Evolutionary conservation across 768 basidiomycete species (phyloP).

Genomic region (Tubosaeta brunneosetosa): DNA sequence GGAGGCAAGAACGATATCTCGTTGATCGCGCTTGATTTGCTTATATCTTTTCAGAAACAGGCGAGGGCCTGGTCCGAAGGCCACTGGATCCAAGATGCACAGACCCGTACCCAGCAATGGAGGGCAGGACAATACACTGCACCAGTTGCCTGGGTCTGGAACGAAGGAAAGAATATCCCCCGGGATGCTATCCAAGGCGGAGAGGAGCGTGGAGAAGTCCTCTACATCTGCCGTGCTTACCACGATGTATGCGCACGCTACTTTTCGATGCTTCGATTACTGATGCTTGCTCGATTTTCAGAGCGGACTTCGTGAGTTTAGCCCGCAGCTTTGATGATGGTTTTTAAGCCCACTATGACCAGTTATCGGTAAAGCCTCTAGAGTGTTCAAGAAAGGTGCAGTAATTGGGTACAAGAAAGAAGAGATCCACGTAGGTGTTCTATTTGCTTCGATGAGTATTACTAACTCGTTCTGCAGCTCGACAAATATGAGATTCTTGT

Average conservation of each 20-base stretch:
- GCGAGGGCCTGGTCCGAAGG: conserved; percentile 45
- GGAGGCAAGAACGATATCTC: conserved; percentile 39
- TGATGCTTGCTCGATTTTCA: conserved; percentile 22
- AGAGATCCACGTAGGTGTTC: conserved; percentile 50
- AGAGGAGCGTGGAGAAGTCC: conserved; percentile 43
- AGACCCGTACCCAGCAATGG: conserved; percentile 48
- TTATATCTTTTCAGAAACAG: conserved; percentile 37
- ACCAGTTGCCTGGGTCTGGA: conserved; percentile 61
- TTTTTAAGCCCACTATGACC: conserved; percentile 2
- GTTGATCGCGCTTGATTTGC: not conserved
- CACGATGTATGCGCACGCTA: conserved; percentile 41
- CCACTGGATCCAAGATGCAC: conserved; percentile 57
- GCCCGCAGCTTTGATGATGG: not conserved
- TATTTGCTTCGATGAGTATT: not conserved
- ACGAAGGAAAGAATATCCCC: conserved; percentile 57
- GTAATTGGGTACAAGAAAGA: conserved; percentile 58
- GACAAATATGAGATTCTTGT: conserved; percentile 67
- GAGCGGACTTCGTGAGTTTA: conserved; percentile 49
- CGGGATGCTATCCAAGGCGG: conserved; percentile 53
- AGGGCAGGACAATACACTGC: conserved; percentile 37
- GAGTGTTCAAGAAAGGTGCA: conserved; percentile 54
- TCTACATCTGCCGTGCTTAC: conserved; percentile 60
- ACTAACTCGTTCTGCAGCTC: conserved; percentile 37
- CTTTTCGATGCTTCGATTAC: not conserved
- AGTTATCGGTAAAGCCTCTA: conserved; percentile 68